Evolutionary conservation across 2,329 filamentous ascomycete genomes (phyloP).

Genomic region (Colletotrichum orchidophilum): DNA sequence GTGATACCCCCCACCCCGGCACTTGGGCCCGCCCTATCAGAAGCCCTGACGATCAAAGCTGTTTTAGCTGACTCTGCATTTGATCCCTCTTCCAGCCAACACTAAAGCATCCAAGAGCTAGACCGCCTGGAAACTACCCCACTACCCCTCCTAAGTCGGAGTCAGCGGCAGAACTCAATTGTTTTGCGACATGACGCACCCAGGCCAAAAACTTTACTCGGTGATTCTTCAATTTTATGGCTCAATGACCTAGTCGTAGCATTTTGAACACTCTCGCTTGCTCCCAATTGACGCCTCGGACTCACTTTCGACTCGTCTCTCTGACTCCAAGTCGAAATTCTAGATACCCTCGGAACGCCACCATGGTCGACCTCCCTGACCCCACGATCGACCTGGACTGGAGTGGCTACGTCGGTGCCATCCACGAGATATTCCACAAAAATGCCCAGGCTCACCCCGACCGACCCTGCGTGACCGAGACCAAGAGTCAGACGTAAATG

Average conservation of each 20-base stretch:
- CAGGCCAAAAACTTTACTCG: neutral
- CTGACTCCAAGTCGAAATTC: neutral
- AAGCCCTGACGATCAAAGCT: neutral
- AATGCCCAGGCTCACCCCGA: constrained; percentile 77
- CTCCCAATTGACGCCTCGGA: neutral
- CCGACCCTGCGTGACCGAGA: constrained; percentile 59
- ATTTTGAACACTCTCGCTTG: neutral
- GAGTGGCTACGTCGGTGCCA: constrained; percentile 71
- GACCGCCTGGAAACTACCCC: constrained; percentile 1
- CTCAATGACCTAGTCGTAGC: neutral
- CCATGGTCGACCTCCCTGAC: constrained; percentile 59
- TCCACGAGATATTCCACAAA: constrained; percentile 74
- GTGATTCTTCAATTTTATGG: neutral
- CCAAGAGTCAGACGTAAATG: constrained; percentile 45
- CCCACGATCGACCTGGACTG: constrained; percentile 75
- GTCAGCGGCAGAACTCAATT: neutral
- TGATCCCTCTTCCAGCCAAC: neutral
- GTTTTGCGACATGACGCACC: constrained; percentile 3
- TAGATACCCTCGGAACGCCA: neutral
- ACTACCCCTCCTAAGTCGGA: constrained; percentile 9
- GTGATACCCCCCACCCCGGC: neutral
- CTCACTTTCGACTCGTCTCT: neutral
- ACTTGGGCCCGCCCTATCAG: neutral
- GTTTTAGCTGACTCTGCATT: neutral
- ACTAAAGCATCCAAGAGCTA: neutral